Evolutionary conservation across 352 stramenopile genomes (phyloP).

Genomic region (Halophytophthora batemanensis): DNA sequence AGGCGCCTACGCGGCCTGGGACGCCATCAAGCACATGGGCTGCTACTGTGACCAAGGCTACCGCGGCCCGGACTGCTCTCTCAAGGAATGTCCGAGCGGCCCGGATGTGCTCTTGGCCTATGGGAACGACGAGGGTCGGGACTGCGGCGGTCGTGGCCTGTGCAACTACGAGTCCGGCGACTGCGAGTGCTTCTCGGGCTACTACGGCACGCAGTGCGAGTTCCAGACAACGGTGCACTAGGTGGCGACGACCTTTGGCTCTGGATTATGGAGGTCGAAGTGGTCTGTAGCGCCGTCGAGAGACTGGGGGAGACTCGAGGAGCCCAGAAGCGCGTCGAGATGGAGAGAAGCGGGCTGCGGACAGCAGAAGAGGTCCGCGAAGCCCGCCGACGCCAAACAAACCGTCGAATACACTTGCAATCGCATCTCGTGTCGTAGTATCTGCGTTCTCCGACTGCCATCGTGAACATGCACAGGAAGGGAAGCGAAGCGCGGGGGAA

Average conservation of each 20-base stretch:
- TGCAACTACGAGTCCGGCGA: slow-evolving; percentile 93
- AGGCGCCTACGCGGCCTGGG: slow-evolving; percentile 76
- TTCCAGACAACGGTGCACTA: slow-evolving; percentile 81
- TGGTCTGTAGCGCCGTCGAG: no score
- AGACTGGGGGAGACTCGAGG: neutral
- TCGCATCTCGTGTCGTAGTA: no score
- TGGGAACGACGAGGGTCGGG: slow-evolving; percentile 70
- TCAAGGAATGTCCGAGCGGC: slow-evolving; percentile 94
- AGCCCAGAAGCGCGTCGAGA: neutral
- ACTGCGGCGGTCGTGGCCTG: slow-evolving; percentile 93
- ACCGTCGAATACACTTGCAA: slow-evolving; percentile 9
- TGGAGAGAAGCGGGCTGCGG: neutral
- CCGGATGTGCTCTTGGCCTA: slow-evolving; percentile 87
- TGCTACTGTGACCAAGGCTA: slow-evolving; percentile 95
- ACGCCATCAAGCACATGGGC: slow-evolving; percentile 91
- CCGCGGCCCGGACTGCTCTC: slow-evolving; percentile 93
- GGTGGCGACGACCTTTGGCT: neutral
- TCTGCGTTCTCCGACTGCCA: neutral
- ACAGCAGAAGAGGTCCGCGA: neutral
- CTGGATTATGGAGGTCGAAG: no score
- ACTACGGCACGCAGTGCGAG: slow-evolving; percentile 93
- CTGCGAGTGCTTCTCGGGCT: slow-evolving; percentile 94
- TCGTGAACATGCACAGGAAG: neutral
- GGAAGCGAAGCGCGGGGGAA: no score
- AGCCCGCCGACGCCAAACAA: slow-evolving; percentile 4